Evolutionary conservation across 2,329 filamentous ascomycete species (phyloP), one percentile per base, ranked within the genome.

Genomic region (Diaporthe ampelina): DNA sequence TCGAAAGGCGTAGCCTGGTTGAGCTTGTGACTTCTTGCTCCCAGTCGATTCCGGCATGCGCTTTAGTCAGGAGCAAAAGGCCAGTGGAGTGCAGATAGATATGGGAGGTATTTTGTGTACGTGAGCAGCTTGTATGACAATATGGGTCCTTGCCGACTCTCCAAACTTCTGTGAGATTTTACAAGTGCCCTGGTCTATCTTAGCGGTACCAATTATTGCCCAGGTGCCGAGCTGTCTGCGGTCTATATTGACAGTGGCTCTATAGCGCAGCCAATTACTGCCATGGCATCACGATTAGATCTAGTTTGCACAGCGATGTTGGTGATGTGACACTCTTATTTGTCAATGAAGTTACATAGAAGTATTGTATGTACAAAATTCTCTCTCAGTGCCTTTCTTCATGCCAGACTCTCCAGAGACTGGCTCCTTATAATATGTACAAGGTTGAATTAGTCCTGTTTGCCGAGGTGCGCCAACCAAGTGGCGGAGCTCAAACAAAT

Each of bases 361-460:
- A 67, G 63, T 67, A 67, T 67, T 67, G 45, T 67, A 67, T 67
- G 19, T 67, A 67, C 63, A 67, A 67, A 67, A 37, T 52, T 26
- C n/a, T 6, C 56, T 67, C 63, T 67, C 63, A 3, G 45, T 35
- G 59, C 59, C 37, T 32, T 48, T 26, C 45, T 67, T n/a, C 63
- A 52, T 52, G 63, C 63, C 63, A 52, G 45, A 67, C 24, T 67
- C 61, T 76, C 48, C 37, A 43, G n/a, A 61, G 26, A 48, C 48
- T 54, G 29, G 21, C 37, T 8, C 71, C 58, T 58, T 58, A 61
- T 26, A 63, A 69, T 73, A 73, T 73, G 48, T 73, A 73, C 65
- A 73, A 70, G 45, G 40, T 50, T 63, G 56, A 72, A 74, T 70
- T 24, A 40, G 21, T 52, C 63, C 63, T 26, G 21, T 26, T 8